Percentiles rank a stretch among this genome's conserved stretches.
Conservation (phyloP, 176 grass and related monocot species). For the Elymus sibiricus region DNA sequence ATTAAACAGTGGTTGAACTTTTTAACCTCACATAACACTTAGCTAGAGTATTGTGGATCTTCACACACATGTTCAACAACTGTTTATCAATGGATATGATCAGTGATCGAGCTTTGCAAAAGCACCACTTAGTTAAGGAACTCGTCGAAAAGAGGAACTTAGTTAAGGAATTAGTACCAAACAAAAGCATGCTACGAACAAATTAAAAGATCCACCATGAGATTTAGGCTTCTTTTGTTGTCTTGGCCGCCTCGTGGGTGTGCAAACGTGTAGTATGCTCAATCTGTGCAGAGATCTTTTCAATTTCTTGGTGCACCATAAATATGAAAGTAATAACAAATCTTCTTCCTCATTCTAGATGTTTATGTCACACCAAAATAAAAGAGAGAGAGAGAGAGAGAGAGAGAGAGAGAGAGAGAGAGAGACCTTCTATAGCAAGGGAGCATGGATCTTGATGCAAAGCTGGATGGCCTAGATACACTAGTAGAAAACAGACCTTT, state of each 20-base stretch:
- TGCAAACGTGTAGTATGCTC: background rate
- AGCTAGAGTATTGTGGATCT: background rate
- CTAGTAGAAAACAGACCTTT: too few species aligned
- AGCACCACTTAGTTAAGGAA: background rate
- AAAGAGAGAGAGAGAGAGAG: too few species aligned
- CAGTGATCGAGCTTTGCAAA: background rate
- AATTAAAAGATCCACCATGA: background rate
- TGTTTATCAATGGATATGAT: background rate
- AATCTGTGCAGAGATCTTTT: too few species aligned
- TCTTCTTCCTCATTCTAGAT: too few species aligned
- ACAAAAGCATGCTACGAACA: background rate
- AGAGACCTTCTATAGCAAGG: too few species aligned
- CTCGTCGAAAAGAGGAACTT: background rate
- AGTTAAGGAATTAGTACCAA: background rate
- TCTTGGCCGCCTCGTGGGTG: background rate
- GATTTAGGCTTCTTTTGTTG: background rate
- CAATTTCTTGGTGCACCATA: too few species aligned
- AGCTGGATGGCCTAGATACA: background rate
- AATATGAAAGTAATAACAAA: too few species aligned
- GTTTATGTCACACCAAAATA: too few species aligned
- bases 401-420: too few species aligned
- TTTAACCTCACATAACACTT: background rate
- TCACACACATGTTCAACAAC: background rate
- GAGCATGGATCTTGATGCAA: background rate
- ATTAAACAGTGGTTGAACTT: background rate